Evolutionary conservation across 106 monocot genomes (phyloP), one percentile per base, ranked within the genome.

Genomic region (Dendrobium officinale): DNA sequence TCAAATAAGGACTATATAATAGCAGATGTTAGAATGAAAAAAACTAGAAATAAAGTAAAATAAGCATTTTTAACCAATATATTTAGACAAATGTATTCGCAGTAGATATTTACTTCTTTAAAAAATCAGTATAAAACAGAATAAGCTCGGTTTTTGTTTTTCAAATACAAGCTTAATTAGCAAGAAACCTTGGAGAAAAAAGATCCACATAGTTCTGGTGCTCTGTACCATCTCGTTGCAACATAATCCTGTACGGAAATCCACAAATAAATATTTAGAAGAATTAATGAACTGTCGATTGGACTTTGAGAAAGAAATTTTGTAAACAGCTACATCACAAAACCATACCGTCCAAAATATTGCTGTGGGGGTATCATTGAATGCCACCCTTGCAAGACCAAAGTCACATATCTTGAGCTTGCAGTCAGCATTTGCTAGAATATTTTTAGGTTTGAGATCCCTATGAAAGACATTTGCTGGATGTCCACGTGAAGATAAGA

Each of bases 401-500:
- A 95, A 95, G 74, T 95, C 95, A 84, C 95, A 95, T 67, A 95
- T 90, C 80, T 95, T 95, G 79, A 95, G 92, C 79, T 95, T 95
- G 72, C 95, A 95, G 77, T 95, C 92, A 77, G 95, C 85, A 85
- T 95, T 95, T 77, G 95, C 95, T 80, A 95, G 83, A 37, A 95
- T 95, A 77, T 95, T 95, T 84, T 95, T 95, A 6, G 95, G 95
- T 83, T 95, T 95, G 55, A 95, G 90, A 86, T 95, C 95, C 70
- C 95, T 88, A 81, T 95, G 95, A 61, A 92, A 95, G 49, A 95
- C 95, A 87, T 95, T 95, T 74, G 95, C 95, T 88, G 82, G 61
- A 84, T 75, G 20, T 27, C 75, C 80, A 84, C 43, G 2, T 20
- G 13, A 44, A 43, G 5, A 6, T 40, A 5, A 29, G 5, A 43